A percentile compares a stretch with the other conserved stretches of the same genome.
Conservation (phyloP, 805 yeast genomes). For the Torulaspora gathmanii region DNA sequence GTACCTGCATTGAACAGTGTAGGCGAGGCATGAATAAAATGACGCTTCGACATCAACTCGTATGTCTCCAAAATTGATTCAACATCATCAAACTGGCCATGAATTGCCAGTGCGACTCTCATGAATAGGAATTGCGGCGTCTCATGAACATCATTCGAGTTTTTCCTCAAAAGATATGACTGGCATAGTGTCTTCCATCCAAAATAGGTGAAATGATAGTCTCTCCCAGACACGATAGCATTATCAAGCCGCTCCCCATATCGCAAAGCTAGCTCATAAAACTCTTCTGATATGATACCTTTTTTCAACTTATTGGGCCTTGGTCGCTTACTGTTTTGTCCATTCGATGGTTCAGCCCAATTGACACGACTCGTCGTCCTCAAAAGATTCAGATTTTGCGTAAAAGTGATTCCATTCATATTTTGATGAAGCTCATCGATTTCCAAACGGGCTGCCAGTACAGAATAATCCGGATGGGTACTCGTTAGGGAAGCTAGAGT, state of each 20-base stretch:
- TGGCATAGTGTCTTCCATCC: slow-evolving; percentile 86
- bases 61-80: slow-evolving; percentile 71
- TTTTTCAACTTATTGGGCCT: slow-evolving; percentile 63
- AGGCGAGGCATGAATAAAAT: slow-evolving; percentile 91
- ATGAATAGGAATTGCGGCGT: slow-evolving; percentile 85
- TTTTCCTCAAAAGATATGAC: slow-evolving; percentile 64
- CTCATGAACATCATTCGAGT: slow-evolving; percentile 48
- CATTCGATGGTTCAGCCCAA: not conserved
- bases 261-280: slow-evolving; percentile 55
- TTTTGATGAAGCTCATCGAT: slow-evolving; percentile 87
- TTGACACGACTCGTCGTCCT: slow-evolving; percentile 3
- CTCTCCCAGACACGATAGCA: slow-evolving; percentile 69
- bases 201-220: slow-evolving; percentile 70
- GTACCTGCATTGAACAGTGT: slow-evolving; percentile 91
- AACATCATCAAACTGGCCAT: slow-evolving; percentile 55
- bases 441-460: slow-evolving; percentile 89
- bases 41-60: slow-evolving; percentile 75
- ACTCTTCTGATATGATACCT: slow-evolving; percentile 61
- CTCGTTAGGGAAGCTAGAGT: slow-evolving; percentile 96
- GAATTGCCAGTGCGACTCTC: slow-evolving; percentile 90
- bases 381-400: slow-evolving; percentile 14
- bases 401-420: slow-evolving; percentile 13
- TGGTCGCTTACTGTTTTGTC: slow-evolving; percentile 72
- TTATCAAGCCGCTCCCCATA: slow-evolving; percentile 61
- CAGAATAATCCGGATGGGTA: slow-evolving; percentile 94